phyloP scores from a whole-genome alignment of 1,284 basidiomycete species.

The Anthracocystis panici-leucophaei region DNA sequence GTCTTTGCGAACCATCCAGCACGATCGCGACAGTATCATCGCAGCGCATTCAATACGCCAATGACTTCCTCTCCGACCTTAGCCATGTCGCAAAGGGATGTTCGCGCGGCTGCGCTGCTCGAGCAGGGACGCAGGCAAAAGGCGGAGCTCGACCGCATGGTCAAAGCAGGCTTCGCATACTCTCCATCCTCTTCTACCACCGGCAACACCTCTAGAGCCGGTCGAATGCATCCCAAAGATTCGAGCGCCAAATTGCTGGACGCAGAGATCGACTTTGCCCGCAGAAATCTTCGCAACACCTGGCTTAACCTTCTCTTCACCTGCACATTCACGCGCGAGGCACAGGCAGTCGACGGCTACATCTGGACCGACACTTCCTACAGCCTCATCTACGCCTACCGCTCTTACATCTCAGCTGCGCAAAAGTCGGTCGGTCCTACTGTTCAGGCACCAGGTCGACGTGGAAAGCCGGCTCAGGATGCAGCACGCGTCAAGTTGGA shows the following conservation, averaged over 20 bases:
- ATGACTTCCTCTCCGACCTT: constrained; percentile 27
- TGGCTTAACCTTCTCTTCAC: constrained; percentile 65
- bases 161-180: constrained; percentile 43
- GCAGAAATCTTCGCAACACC: constrained; percentile 61
- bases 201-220: constrained; percentile 32
- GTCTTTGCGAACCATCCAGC: neutral
- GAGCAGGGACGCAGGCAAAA: constrained; percentile 51
- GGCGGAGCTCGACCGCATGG: constrained; percentile 46
- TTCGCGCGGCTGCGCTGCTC: constrained; percentile 44
- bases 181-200: constrained; percentile 17
- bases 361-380: constrained; percentile 67
- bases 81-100: constrained; percentile 40
- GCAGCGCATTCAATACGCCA: neutral
- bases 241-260: constrained; percentile 39
- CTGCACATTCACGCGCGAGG: constrained; percentile 57
- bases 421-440: constrained; percentile 47
- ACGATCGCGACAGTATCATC: no score
- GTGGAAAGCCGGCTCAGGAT: constrained; percentile 45
- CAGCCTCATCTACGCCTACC: constrained; percentile 55
- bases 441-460: constrained; percentile 22
- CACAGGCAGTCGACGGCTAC: constrained; percentile 54
- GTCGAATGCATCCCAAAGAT: constrained; percentile 34
- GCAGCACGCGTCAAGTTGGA: constrained; percentile 41
- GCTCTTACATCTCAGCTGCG: constrained; percentile 48
- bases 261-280: constrained; percentile 55